Conservation (phyloP, 2,329 filamentous ascomycete genomes). For the Alternaria sp. region DNA sequence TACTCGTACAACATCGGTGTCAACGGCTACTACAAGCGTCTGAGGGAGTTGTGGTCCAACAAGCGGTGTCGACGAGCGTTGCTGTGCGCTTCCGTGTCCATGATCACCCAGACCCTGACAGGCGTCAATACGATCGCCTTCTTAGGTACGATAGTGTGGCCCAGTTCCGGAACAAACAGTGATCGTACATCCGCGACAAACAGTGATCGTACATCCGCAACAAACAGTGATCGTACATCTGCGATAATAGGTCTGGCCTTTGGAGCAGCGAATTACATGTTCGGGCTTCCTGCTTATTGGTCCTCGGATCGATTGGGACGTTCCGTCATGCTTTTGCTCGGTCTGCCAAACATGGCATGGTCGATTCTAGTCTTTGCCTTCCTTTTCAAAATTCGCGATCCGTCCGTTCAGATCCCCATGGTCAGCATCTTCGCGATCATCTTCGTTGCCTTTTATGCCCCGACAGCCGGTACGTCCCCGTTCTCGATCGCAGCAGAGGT, state of each 20-base stretch:
- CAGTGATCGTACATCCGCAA: slow-evolving; percentile 11
- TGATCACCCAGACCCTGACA: slow-evolving; percentile 24
- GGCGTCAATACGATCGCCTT: slow-evolving; percentile 24
- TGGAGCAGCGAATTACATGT: slow-evolving; percentile 25
- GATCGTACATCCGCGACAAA: slow-evolving; percentile 13
- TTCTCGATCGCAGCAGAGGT: slow-evolving; percentile 32
- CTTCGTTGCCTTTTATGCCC: slow-evolving; percentile 26
- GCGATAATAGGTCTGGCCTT: slow-evolving; percentile 27
- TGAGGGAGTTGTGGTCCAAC: slow-evolving; percentile 23
- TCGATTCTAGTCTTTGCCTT: slow-evolving; percentile 30
- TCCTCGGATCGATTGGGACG: slow-evolving; percentile 25
- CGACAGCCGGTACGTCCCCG: slow-evolving; percentile 29
- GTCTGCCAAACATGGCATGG: slow-evolving; percentile 32
- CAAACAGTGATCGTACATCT: slow-evolving; percentile 5
- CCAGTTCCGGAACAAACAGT: slow-evolving; percentile 4
- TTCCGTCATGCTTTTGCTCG: slow-evolving; percentile 25
- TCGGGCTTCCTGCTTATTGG: slow-evolving; percentile 28
- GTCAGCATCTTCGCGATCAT: slow-evolving; percentile 24
- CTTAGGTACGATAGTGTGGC: slow-evolving; percentile 24
- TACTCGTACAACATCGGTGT: slow-evolving; percentile 30
- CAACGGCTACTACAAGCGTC: slow-evolving; percentile 27
- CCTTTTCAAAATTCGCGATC: slow-evolving; percentile 19
- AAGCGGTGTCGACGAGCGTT: slow-evolving; percentile 24
- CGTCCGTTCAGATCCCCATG: slow-evolving; percentile 13
- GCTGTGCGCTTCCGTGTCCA: slow-evolving; percentile 21